These are phyloP conservation scores for Schwanniomyces vanrijiae DNA, from an alignment of 805 yeast species.

Conservation along the genomic window DNA sequence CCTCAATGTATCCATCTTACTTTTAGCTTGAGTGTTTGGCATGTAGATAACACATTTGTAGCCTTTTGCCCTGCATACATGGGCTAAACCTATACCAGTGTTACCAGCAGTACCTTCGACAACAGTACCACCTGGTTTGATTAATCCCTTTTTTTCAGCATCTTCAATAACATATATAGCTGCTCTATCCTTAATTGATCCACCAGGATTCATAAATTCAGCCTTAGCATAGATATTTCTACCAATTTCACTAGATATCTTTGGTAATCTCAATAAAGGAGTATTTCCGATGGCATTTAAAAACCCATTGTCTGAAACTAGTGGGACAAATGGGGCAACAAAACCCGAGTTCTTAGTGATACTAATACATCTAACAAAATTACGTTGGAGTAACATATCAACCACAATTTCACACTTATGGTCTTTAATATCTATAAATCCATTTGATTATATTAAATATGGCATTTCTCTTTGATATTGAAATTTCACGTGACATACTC, in stretches of 20 bases:
- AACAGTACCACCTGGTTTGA: conserved; percentile 78
- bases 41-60: conserved; percentile 84
- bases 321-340: conserved; percentile 54
- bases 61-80: conserved; percentile 76
- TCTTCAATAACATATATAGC: conserved; percentile 75
- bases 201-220: conserved; percentile 92
- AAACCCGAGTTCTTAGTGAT: conserved; percentile 12
- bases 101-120: conserved; percentile 96
- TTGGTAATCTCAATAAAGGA: conserved; percentile 56
- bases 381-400: conserved; percentile 1
- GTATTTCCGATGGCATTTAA: conserved; percentile 92
- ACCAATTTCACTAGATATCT: conserved; percentile 24
- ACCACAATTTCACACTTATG: neutral
- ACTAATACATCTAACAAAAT: conserved; percentile 15
- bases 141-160: conserved; percentile 67
- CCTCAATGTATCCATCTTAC: conserved; percentile 71
- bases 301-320: conserved; percentile 66
- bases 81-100: conserved; percentile 92
- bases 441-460: neutral
- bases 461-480: neutral
- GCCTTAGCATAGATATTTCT: conserved; percentile 76
- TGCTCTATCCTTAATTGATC: conserved; percentile 89
- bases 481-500: conserved; percentile 1
- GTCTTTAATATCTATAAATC: neutral
- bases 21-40: conserved; percentile 87